phyloP scores from a whole-genome alignment of 495 filamentous ascomycete species.

The Neurospora terricola region DNA sequence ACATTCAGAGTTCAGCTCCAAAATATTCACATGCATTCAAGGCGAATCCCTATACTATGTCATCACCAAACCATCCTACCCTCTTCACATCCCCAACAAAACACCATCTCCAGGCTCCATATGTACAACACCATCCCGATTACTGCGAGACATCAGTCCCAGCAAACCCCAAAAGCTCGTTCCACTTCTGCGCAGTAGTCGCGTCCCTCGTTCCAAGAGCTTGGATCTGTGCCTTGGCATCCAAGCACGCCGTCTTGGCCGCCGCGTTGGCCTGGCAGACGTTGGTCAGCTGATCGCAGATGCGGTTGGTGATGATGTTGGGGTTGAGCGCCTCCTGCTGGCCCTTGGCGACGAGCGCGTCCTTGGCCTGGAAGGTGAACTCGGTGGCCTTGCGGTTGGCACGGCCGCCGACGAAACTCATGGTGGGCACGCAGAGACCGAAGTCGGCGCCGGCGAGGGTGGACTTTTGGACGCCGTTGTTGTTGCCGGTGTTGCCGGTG shows the following conservation, averaged over 20 bases:
- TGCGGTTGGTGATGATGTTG: conserved; percentile 57
- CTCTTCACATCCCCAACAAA: not conserved
- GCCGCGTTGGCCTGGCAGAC: conserved; percentile 47
- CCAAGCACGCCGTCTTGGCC: conserved; percentile 35
- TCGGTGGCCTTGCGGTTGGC: conserved; percentile 34
- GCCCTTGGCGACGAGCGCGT: conserved; percentile 35
- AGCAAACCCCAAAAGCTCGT: conserved; percentile 32
- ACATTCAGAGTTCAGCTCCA: not conserved
- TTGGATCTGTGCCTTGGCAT: conserved; percentile 32
- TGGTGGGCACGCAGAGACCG: conserved; percentile 43
- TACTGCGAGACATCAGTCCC: conserved; percentile 16
- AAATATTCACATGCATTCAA: not conserved
- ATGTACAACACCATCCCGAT: too few relatives aligned
- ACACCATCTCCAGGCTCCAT: too few relatives aligned
- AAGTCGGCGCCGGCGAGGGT: conserved; percentile 34
- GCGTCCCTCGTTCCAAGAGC: conserved; percentile 30
- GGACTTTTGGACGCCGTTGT: conserved; percentile 10
- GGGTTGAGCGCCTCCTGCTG: conserved; percentile 48
- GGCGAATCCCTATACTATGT: not conserved
- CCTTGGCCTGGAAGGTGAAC: conserved; percentile 45
- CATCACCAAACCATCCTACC: not conserved
- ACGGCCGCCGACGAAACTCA: conserved; percentile 41
- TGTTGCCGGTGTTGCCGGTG: not conserved
- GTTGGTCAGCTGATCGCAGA: conserved; percentile 51
- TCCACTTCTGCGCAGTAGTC: conserved; percentile 34